Evolutionary conservation across 768 basidiomycete genomes (phyloP), one percentile per base, ranked within the genome.

Genomic region (Leucosporidium scottii): DNA sequence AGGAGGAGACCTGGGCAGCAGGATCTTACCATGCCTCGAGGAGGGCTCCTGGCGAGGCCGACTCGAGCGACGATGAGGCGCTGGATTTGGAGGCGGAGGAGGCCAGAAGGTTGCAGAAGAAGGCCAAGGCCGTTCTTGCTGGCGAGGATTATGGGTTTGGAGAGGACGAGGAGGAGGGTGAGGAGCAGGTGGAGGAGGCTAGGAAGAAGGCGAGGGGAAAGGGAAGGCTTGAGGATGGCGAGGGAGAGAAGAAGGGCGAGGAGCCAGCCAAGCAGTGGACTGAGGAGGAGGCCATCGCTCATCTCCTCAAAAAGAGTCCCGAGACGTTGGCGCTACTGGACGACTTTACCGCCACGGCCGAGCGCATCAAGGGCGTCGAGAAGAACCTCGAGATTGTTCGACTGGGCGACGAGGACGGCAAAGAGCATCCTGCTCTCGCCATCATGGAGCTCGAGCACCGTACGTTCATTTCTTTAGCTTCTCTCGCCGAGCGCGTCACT

Each of bases 371-470:
- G 53, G 53, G 66, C 47, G 67, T 73, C 55, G 67, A 67, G 59
- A 2, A n/a, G 23, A 67, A 71, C 47, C 57, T 71, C 20, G 68
- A 59, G 31, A 57, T 59, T 4, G 65, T 68, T 5, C 54, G 68
- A 1, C 21, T 9, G 6, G 65, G 61, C 23, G 66, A 84, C 3
- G 82, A 82, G 66, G 78, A 81, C 66, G 85, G 83, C 67, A 80
- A 89, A 39, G 80, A 87, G 57, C 74, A 82, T n/a, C 80, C 86
- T 6, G 82, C 81, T 64, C 80, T 85, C 30, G 88, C 89, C 59
- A 84, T 93, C 82, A 78, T 86, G 60, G 88, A 93, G 76, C 80
- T 93, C 54, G 87, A 94, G 79, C 90, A 94, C 76, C 93, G 93
- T 92, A 76, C 79, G 91, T 82, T 49, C 7, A 25, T 62, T 49